Conservation (phyloP, 2,329 filamentous ascomycete genomes). For the Fusarium mangiferae region DNA sequence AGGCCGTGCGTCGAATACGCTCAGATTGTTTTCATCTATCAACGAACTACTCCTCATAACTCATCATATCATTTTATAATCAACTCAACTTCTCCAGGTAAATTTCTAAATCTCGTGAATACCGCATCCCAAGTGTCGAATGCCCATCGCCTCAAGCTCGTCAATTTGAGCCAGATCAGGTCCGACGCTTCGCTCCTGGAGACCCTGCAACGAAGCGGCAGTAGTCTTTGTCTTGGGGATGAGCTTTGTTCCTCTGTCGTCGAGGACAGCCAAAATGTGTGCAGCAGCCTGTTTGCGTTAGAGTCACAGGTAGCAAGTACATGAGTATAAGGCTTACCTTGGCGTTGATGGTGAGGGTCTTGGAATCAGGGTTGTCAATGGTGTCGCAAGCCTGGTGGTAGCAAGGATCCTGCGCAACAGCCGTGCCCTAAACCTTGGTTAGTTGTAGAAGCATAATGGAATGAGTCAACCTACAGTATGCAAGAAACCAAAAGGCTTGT, state of each 20-base stretch:
- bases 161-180: slow-evolving; percentile 42
- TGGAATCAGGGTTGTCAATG: slow-evolving; percentile 50
- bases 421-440: not conserved
- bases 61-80: not conserved
- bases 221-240: slow-evolving; percentile 42
- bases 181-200: slow-evolving; percentile 19
- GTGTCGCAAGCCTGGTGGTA: slow-evolving; percentile 51
- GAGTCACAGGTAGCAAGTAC: fast-evolving
- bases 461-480: slow-evolving; percentile 12
- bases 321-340: slow-evolving; percentile 26
- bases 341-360: slow-evolving; percentile 44
- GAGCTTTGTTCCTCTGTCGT: slow-evolving; percentile 37
- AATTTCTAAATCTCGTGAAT: slow-evolving; percentile 21
- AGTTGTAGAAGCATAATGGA: fast-evolving
- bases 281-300: slow-evolving; percentile 55
- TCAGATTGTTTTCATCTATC: not conserved
- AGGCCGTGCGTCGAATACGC: not conserved
- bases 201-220: slow-evolving; percentile 14
- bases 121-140: slow-evolving; percentile 50
- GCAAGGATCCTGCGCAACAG: slow-evolving; percentile 39
- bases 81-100: fast-evolving
- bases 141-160: slow-evolving; percentile 49
- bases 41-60: not conserved
- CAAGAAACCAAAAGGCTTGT: slow-evolving; percentile 38
- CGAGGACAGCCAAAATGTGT: slow-evolving; percentile 50